Evolutionary conservation across 768 basidiomycete species (phyloP), one percentile per base, ranked within the genome.

Genomic region (Hortiboletus flavorubellus): DNA sequence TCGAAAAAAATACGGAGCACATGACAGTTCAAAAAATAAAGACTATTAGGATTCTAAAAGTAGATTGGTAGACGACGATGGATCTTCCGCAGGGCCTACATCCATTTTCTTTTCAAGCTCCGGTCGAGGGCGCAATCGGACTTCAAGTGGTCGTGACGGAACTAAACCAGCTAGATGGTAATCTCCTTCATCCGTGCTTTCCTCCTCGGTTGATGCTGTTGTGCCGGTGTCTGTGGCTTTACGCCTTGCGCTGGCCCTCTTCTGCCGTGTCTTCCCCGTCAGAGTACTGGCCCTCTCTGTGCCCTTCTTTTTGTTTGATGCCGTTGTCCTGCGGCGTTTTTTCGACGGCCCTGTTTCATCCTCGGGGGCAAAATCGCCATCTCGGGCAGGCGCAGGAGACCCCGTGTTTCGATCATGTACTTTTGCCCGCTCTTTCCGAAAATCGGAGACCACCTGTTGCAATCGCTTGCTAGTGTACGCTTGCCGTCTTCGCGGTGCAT

Each of bases 391-490:
- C 2, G 29, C 56, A 42, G 55, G 55, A 16, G 63, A 56, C 48
- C 51, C 59, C 44, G 35, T 46, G 14, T 41, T 50, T 60, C 53
- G 60, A 30, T 51, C 64, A 42, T 61, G 60, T 30, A 38, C 31
- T 53, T 62, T 54, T n/a, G 60, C 47, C 45, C 64, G 73, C 58
- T 73, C 64, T 57, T 83, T 87, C 52, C 90, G 79, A 66, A 88
- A 91, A 55, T 90, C 89, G 29, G 82, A 77, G n/a, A 93, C 86
- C 9, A 93, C 88, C 66, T 92, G 80, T 67, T 96, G 91, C 54
- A 97, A 73, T 8, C 94, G 82, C 71, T 92, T 95, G 68, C 89
- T 91, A 4, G 87, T 74, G 61, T 95, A 95, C 5, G 85, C 89
- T 60, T 90, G 87, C 37, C 89, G 81, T 65, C 87, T 84, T 39